These are phyloP conservation scores for Aspergillus neoniger DNA, from an alignment of 2,329 filamentous ascomycete genomes.

Conservation along the genomic window DNA sequence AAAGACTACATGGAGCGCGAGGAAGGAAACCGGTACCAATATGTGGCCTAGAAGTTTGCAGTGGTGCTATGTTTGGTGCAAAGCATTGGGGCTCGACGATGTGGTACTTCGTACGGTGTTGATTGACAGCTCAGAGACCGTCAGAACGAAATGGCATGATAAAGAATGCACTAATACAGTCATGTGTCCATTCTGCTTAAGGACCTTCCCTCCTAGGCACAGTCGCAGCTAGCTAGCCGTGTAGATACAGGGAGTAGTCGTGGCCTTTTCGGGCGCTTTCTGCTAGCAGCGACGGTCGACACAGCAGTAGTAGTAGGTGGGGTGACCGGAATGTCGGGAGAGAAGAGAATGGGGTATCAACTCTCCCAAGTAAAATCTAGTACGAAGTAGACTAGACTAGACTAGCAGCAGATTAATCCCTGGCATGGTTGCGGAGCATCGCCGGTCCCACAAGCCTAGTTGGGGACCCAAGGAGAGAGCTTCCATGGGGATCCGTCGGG, in stretches of 20 bases:
- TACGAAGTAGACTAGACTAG: too few species aligned
- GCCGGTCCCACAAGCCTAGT: slow-evolving; percentile 12
- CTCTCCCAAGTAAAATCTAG: too few species aligned
- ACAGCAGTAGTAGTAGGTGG: background rate
- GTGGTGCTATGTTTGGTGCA: background rate
- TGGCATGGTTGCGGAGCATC: slow-evolving; percentile 17
- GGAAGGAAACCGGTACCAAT: slow-evolving; percentile 67
- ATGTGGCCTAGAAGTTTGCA: slow-evolving; percentile 59
- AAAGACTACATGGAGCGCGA: slow-evolving; percentile 90
- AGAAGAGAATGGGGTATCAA: background rate
- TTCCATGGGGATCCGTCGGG: slow-evolving; percentile 2
- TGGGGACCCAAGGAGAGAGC: background rate
- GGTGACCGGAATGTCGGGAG: background rate
- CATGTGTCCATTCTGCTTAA: background rate
- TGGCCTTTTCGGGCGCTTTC: background rate
- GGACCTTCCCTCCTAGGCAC: background rate
- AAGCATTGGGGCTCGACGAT: background rate
- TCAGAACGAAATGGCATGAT: slow-evolving; percentile 4
- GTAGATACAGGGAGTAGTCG: background rate
- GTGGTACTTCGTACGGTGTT: background rate
- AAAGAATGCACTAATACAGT: background rate
- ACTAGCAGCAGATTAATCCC: background rate
- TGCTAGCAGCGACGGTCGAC: background rate
- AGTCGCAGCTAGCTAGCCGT: background rate
- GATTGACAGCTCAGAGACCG: background rate